Base-by-base conservation (phyloP, 352 stramenopile species). In the Globisporangium nagaii region DNA sequence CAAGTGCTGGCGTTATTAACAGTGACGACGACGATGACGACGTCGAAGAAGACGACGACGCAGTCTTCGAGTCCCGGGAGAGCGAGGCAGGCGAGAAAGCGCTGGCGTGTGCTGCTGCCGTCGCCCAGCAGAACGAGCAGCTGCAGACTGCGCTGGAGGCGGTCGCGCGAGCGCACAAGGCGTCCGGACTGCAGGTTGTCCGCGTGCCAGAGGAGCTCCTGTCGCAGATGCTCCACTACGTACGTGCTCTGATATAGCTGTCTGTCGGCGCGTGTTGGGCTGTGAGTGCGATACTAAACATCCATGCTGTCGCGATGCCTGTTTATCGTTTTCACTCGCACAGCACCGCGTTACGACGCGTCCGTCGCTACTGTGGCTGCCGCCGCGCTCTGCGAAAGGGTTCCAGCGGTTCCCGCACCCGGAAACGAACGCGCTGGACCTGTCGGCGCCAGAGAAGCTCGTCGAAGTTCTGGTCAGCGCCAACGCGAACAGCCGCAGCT, bases 381-480 rank as follows among this genome's bases (percentile, higher is more conserved):
- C 74, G 22, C 68, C 71, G 41, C 68, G 77, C 13, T 50, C 68
- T 1, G 67, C 68, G 2, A 59, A 56, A 3, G 46, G 53, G 13
- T 85, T 88, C 65, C 77, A 88, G 64, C 77, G 77, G 15, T 84
- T 69, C 43, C 66, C 74, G 15, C 71, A 82, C 41, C 50, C 64
- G 4, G 65, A 79, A 32, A 80, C 66, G 48, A 88, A 88, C 47
- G 82, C 78, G 19, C 54, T 88, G n/a, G 66, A 84, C 31, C 65
- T 88, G 32, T 64, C 64, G 32, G 20, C 51, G n/a, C 51, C 28
- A n/a, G 28, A 47, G 15, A 58, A 42, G 51, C 51, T 58, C 19
- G 19, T 56, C 1, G 36, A 30, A 35, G 65, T 63, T n/a, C n/a
- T n/a, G 47, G 43, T 56, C 15, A 58, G 55, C 17, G 36, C 62